Evolutionary conservation across 2,329 filamentous ascomycete genomes (phyloP).

Genomic region (Domatiomyces catenatus): DNA sequence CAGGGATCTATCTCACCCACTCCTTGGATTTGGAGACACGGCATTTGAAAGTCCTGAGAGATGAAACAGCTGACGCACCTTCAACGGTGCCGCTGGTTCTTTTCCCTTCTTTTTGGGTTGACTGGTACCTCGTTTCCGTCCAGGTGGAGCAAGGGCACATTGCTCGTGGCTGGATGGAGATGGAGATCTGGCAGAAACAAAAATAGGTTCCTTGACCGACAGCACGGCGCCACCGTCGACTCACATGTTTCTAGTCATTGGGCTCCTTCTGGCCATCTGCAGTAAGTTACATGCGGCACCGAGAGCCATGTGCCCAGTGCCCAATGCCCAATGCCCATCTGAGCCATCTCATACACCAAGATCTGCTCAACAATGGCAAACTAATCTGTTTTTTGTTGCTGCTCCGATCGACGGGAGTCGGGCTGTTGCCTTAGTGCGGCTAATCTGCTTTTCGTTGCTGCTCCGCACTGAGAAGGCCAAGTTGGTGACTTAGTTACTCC

Average conservation of each 20-base stretch:
- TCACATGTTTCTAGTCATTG: not conserved
- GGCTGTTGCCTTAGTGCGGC: not conserved
- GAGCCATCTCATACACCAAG: no score
- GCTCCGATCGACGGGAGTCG: not conserved
- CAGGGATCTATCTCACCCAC: not conserved
- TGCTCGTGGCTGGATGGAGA: not conserved
- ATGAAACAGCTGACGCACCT: no score
- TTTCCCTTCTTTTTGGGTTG: no score
- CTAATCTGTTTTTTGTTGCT: not conserved
- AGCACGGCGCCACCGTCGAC: not conserved
- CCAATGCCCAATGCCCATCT: no score
- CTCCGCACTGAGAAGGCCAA: no score
- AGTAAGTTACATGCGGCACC: not conserved
- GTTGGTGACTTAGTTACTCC: no score
- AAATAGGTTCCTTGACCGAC: not conserved
- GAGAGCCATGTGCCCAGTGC: no score
- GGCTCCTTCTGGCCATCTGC: not conserved
- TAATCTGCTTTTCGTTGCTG: no score
- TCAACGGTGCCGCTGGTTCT: no score
- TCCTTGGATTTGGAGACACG: no score
- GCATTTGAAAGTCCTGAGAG: no score
- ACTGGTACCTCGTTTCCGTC: no score
- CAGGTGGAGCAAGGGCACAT: not conserved
- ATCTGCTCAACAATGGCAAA: not conserved
- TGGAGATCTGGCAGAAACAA: not conserved